These are phyloP conservation scores for Roridomyces roridus DNA, from an alignment of 768 basidiomycete genomes.

Conservation along the genomic window DNA sequence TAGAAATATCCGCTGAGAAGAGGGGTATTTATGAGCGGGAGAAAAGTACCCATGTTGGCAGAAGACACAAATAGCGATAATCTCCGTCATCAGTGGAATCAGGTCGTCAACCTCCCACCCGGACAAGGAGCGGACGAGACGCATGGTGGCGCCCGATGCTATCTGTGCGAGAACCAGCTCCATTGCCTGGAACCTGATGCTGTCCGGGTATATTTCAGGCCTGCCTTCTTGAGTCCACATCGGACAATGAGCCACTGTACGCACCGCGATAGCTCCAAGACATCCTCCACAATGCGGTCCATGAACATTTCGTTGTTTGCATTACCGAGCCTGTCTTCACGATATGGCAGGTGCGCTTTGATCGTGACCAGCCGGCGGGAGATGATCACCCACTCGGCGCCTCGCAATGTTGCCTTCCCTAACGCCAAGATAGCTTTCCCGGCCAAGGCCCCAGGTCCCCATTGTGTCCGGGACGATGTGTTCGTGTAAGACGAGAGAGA, in stretches of 20 bases:
- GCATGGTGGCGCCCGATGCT: constrained; percentile 9
- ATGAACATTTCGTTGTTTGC: background rate
- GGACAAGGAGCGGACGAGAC: constrained; percentile 13
- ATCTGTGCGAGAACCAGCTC: constrained; percentile 28
- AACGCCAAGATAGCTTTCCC: constrained; percentile 34
- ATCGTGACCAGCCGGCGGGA: constrained; percentile 23
- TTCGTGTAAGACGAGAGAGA: constrained; percentile 18
- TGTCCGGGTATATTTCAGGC: constrained; percentile 24
- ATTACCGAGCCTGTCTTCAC: constrained; percentile 8
- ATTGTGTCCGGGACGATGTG: constrained; percentile 13
- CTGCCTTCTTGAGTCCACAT: background rate
- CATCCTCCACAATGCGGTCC: constrained; percentile 31
- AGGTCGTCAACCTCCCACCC: constrained; percentile 16
- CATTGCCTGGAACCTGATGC: constrained; percentile 24
- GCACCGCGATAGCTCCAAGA: constrained; percentile 35
- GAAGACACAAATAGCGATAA: constrained; percentile 7
- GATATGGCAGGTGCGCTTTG: constrained; percentile 25
- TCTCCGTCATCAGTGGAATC: constrained; percentile 4
- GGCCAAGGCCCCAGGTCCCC: constrained; percentile 32
- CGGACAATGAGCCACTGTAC: background rate
- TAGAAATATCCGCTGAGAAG: background rate
- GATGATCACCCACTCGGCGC: constrained; percentile 32
- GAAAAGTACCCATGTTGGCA: constrained; percentile 8
- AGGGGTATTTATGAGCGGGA: too few relatives aligned
- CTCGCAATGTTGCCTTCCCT: constrained; percentile 33